Evolutionary conservation across 2,329 filamentous ascomycete species (phyloP).

Genomic region (Trichoderma cornu-damae): DNA sequence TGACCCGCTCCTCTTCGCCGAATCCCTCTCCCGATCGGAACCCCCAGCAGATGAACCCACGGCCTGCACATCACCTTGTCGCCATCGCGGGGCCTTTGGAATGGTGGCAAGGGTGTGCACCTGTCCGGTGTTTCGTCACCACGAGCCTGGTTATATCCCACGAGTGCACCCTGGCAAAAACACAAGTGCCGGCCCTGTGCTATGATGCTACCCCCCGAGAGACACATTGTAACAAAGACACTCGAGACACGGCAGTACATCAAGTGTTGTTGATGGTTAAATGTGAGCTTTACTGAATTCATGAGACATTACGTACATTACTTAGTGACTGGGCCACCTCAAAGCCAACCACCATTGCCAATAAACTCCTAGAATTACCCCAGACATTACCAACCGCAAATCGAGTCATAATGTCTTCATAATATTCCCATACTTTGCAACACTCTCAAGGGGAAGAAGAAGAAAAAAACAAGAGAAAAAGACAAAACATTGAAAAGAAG

Average conservation of each 20-base stretch:
- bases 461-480: not conserved
- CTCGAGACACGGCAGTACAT: not conserved
- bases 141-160: not conserved
- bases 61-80: not conserved
- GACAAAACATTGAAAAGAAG: no score
- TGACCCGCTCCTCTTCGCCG: constrained; percentile 1
- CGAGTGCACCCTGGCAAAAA: not conserved
- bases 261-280: not conserved
- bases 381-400: constrained; percentile 1
- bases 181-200: not conserved
- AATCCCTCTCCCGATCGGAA: constrained; percentile 6
- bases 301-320: constrained; percentile 13
- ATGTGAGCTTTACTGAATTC: not conserved
- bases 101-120: not conserved
- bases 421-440: not conserved
- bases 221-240: not conserved
- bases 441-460: not conserved
- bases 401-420: not conserved
- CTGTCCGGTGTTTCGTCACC: not conserved
- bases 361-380: not conserved
- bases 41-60: constrained; percentile 7
- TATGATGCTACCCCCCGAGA: not conserved
- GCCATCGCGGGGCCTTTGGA: not conserved
- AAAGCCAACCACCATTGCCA: not conserved
- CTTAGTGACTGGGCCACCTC: not conserved